These are phyloP conservation scores for Rhizopogon parksii DNA, from an alignment of 1,284 basidiomycete species.

Conservation along the genomic window DNA sequence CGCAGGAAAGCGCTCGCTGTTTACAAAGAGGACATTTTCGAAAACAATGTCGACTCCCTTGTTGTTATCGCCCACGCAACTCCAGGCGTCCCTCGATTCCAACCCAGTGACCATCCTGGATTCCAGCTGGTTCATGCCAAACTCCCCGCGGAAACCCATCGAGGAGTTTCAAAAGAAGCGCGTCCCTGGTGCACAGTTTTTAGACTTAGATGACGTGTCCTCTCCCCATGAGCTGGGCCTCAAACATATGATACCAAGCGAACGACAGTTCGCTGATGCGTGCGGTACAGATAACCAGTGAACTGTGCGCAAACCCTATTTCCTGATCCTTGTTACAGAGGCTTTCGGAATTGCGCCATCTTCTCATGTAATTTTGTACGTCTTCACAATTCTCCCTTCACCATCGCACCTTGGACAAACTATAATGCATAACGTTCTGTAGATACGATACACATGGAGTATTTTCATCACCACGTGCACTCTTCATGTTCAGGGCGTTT, in stretches of 20 bases:
- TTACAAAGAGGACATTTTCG: conserved; percentile 25
- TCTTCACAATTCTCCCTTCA: conserved; percentile 11
- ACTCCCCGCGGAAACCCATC: conserved; percentile 55
- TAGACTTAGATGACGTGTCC: conserved; percentile 80
- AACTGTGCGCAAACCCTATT: neutral
- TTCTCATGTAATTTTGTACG: conserved; percentile 79
- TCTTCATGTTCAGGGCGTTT: conserved; percentile 89
- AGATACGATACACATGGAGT: conserved; percentile 85
- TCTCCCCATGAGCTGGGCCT: conserved; percentile 66
- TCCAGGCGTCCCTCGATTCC: conserved; percentile 32
- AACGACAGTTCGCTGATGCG: conserved; percentile 67
- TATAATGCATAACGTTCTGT: conserved; percentile 5
- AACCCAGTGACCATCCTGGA: conserved; percentile 52
- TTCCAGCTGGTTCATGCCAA: conserved; percentile 87
- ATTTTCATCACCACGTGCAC: conserved; percentile 84
- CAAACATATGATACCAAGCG: conserved; percentile 90
- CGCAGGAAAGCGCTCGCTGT: conserved; percentile 7
- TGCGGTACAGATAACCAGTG: conserved; percentile 47
- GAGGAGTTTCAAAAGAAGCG: conserved; percentile 64
- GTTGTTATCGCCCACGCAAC: conserved; percentile 45
- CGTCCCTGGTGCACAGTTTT: conserved; percentile 70
- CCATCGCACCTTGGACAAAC: conserved; percentile 6
- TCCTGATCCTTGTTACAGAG: conserved; percentile 35
- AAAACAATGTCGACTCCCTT: conserved; percentile 35
- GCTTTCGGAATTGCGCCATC: conserved; percentile 67